phyloP scores from a whole-genome alignment of 2,329 filamentous ascomycete species.

The Exophiala spinifera region DNA sequence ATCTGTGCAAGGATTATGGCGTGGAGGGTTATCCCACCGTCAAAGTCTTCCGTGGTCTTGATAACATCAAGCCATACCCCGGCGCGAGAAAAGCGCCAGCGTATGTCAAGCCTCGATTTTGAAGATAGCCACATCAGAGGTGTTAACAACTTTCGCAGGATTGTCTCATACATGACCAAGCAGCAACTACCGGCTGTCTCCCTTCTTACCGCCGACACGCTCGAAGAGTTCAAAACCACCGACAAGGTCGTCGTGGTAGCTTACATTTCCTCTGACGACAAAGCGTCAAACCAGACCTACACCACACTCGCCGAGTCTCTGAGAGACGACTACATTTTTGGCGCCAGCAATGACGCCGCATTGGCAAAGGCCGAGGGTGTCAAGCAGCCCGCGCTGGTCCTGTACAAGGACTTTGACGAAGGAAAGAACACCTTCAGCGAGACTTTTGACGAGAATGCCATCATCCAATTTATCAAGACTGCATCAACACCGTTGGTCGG shows the following conservation, averaged over 20 bases:
- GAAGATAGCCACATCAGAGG: background rate
- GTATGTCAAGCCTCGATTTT: slow-evolving; percentile 38
- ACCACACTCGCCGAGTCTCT: slow-evolving; percentile 67
- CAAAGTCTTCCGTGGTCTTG: slow-evolving; percentile 93
- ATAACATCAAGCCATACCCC: slow-evolving; percentile 77
- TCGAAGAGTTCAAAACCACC: slow-evolving; percentile 95
- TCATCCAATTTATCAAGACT: slow-evolving; percentile 79
- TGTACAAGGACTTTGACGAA: slow-evolving; percentile 98
- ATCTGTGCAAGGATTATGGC: slow-evolving; percentile 83
- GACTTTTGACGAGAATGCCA: slow-evolving; percentile 75
- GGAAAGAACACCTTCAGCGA: slow-evolving; percentile 82
- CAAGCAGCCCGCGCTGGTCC: slow-evolving; percentile 77
- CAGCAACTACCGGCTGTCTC: slow-evolving; percentile 94
- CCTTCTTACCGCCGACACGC: slow-evolving; percentile 70
- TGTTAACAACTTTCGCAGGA: slow-evolving; percentile 38
- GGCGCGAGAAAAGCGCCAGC: slow-evolving; percentile 84
- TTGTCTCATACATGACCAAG: slow-evolving; percentile 93
- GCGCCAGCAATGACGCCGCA: slow-evolving; percentile 75
- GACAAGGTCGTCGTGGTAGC: slow-evolving; percentile 95
- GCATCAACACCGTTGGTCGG: slow-evolving; percentile 86
- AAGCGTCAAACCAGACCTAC: slow-evolving; percentile 84
- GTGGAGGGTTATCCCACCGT: slow-evolving; percentile 98
- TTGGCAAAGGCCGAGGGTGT: slow-evolving; percentile 89
- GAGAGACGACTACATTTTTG: slow-evolving; percentile 91
- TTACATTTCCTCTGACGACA: slow-evolving; percentile 77